Percentiles rank a stretch among this genome's conserved stretches.
Conservation (phyloP, 352 stramenopile species). For the Pythium apleroticum region DNA sequence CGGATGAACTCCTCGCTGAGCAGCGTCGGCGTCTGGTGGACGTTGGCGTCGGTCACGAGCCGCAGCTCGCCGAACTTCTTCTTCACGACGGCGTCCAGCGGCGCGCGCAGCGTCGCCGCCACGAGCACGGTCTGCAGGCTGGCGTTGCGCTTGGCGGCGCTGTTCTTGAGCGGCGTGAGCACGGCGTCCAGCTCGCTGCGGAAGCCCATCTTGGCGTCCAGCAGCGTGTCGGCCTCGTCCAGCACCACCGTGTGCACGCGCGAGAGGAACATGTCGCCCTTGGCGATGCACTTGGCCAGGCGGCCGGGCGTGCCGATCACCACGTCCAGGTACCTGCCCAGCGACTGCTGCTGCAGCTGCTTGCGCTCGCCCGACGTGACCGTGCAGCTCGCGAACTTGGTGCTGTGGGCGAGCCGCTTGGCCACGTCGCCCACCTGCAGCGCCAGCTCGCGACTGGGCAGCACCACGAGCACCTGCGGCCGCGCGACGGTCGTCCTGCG, state of each 20-base stretch:
- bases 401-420: constrained; percentile 61
- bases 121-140: constrained; percentile 71
- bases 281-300: constrained; percentile 69
- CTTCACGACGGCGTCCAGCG: constrained; percentile 70
- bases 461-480: constrained; percentile 34
- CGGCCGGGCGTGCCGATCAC: constrained; percentile 77
- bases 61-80: constrained; percentile 65
- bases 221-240: constrained; percentile 79
- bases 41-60: constrained; percentile 60
- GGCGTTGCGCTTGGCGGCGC: constrained; percentile 52
- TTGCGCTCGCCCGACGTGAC: constrained; percentile 67
- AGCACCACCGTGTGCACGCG: constrained; percentile 63
- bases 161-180: constrained; percentile 60
- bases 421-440: constrained; percentile 67
- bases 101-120: constrained; percentile 65
- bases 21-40: constrained; percentile 64
- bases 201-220: constrained; percentile 86
- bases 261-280: constrained; percentile 78
- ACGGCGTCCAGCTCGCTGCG: constrained; percentile 70
- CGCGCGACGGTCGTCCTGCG: constrained; percentile 8
- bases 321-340: constrained; percentile 50
- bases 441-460: constrained; percentile 70
- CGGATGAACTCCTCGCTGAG: constrained; percentile 73
- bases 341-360: constrained; percentile 56
- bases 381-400: constrained; percentile 65